phyloP scores from a whole-genome alignment of 495 filamentous ascomycete genomes.

The Penicillium paxilli region DNA sequence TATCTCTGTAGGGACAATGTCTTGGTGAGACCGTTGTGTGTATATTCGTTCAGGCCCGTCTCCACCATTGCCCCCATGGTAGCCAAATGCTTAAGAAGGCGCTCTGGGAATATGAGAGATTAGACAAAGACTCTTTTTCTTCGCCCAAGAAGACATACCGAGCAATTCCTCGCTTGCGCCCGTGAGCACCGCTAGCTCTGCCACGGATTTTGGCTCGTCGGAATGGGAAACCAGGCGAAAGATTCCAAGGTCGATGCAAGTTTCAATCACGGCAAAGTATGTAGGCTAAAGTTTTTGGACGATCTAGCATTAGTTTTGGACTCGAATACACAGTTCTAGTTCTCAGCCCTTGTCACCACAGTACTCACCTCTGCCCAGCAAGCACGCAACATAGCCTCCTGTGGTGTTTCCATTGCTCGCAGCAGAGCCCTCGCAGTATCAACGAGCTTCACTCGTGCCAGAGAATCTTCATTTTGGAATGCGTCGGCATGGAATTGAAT shows the following conservation, averaged over 20 bases:
- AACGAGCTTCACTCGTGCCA: constrained; percentile 14
- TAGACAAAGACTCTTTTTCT: not conserved
- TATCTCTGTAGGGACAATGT: constrained; percentile 28
- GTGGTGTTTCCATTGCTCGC: constrained; percentile 32
- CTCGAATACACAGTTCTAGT: not conserved
- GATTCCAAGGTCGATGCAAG: constrained; percentile 27
- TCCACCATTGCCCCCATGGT: constrained; percentile 44
- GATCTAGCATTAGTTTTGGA: not conserved
- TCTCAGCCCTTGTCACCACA: not conserved
- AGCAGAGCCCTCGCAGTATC: constrained; percentile 21
- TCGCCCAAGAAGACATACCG: constrained; percentile 7
- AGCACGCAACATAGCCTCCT: constrained; percentile 30
- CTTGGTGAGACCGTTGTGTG: constrained; percentile 34
- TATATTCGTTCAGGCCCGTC: constrained; percentile 38
- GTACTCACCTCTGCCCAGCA: constrained; percentile 32
- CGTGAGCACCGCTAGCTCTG: constrained; percentile 23
- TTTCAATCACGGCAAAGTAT: constrained; percentile 21
- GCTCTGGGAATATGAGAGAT: constrained; percentile 7
- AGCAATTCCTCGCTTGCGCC: constrained; percentile 28
- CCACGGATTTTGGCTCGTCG: constrained; percentile 23
- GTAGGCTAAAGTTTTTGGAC: constrained; percentile 7
- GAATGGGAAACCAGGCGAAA: constrained; percentile 23
- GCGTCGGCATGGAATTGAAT: constrained; percentile 1
- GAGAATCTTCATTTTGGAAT: not conserved
- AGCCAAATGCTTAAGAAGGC: constrained; percentile 43